A percentile compares a stretch with the other conserved stretches of the same genome.
phyloP scores from a whole-genome alignment of 192 early-diverging fungal genomes.

The Gaertneriomyces sp. region DNA sequence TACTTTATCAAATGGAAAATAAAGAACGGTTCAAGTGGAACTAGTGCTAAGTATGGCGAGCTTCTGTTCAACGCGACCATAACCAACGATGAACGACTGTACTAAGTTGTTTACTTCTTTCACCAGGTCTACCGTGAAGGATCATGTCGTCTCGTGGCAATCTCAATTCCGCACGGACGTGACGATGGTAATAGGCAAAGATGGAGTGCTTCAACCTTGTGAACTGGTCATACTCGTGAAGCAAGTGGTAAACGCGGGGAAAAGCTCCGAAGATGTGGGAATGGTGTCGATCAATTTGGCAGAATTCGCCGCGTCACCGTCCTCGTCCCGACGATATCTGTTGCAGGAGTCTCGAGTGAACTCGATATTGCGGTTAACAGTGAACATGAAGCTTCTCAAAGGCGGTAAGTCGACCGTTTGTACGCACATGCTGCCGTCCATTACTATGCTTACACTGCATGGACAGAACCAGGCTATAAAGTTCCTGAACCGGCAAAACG shows the following conservation, averaged over 20 bases:
- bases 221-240: slow-evolving; percentile 69
- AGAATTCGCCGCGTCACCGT: slow-evolving; percentile 58
- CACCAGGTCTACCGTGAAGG: slow-evolving; percentile 46
- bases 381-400: slow-evolving; percentile 32
- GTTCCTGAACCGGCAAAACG: slow-evolving; percentile 18
- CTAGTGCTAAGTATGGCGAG: slow-evolving; percentile 17
- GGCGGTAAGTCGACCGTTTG: slow-evolving; percentile 21
- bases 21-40: slow-evolving; percentile 30
- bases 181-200: slow-evolving; percentile 67
- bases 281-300: slow-evolving; percentile 72
- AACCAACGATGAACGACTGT: neutral
- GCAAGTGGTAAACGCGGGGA: slow-evolving; percentile 64
- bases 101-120: slow-evolving; percentile 1
- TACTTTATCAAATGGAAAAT: slow-evolving; percentile 80
- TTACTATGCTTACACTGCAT: neutral
- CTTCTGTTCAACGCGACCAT: too few relatives aligned
- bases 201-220: slow-evolving; percentile 69
- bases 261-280: slow-evolving; percentile 61
- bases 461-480: slow-evolving; percentile 14
- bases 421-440: neutral
- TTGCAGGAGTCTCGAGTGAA: slow-evolving; percentile 39
- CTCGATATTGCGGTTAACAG: slow-evolving; percentile 27
- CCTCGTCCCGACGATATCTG: slow-evolving; percentile 53
- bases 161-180: slow-evolving; percentile 47
- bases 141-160: slow-evolving; percentile 65